These are phyloP conservation scores for Penicillium psychrosexuale DNA, from an alignment of 2,329 filamentous ascomycete species.

Conservation along the genomic window DNA sequence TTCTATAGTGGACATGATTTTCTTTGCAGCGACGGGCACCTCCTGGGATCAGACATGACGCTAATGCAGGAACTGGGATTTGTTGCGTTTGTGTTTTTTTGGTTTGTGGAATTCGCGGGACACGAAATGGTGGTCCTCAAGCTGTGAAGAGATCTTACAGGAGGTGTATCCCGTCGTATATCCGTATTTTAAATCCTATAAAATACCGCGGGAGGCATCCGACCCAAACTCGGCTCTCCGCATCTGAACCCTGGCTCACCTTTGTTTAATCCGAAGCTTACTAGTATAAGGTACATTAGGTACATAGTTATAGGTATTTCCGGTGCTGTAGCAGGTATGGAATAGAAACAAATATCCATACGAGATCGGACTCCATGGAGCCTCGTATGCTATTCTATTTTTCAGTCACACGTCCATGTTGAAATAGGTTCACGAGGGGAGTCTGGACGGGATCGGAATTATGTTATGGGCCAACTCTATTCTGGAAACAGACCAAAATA, in stretches of 20 bases:
- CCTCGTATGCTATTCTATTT: background rate
- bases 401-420: background rate
- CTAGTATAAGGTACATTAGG: background rate
- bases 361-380: background rate
- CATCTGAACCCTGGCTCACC: conserved; percentile 13
- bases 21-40: conserved; percentile 6
- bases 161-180: background rate
- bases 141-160: background rate
- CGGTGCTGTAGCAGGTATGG: background rate
- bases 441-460: background rate
- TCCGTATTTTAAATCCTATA: background rate
- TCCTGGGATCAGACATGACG: conserved; percentile 21
- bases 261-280: conserved; percentile 7
- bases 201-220: conserved; percentile 12
- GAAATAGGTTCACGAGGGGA: background rate
- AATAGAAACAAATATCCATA: background rate
- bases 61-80: conserved; percentile 40
- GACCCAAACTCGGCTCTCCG: conserved; percentile 7
- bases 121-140: background rate
- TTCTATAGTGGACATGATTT: conserved; percentile 8
- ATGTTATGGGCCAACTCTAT: conserved; percentile 2
- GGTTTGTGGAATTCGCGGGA: background rate
- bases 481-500: background rate
- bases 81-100: conserved; percentile 1
- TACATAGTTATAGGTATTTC: background rate